Percentiles rank a stretch among this genome's conserved stretches.
phyloP scores from a whole-genome alignment of 2,329 filamentous ascomycete genomes.

The Calycina herbarum region DNA sequence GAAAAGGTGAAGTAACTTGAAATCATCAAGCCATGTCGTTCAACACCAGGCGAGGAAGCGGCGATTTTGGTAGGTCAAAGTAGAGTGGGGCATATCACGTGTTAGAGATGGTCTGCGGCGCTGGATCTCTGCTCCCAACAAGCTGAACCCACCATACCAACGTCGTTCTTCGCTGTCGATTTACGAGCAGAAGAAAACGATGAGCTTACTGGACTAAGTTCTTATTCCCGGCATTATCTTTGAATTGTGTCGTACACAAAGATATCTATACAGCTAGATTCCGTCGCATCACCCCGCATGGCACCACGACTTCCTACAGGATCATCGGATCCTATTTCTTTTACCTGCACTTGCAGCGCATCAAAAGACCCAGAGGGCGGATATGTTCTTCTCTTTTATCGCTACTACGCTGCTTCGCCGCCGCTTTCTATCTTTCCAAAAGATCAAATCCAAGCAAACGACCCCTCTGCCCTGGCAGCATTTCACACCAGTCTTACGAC shows the following conservation, averaged over 20 bases:
- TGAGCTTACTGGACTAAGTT: background rate
- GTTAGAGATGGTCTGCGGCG: background rate
- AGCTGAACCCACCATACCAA: background rate
- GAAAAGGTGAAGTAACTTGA: background rate
- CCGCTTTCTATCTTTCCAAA: constrained; percentile 17
- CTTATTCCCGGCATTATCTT: background rate
- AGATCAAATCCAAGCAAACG: constrained; percentile 11
- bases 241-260: background rate
- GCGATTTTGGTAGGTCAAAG: background rate
- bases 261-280: background rate
- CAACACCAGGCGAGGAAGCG: background rate
- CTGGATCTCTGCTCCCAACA: background rate
- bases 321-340: constrained; percentile 36
- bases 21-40: background rate
- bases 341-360: constrained; percentile 35
- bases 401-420: constrained; percentile 35
- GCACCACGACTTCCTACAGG: constrained; percentile 24
- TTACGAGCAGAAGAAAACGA: background rate
- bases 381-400: constrained; percentile 37
- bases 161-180: background rate
- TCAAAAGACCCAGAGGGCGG: constrained; percentile 22
- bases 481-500: constrained; percentile 30
- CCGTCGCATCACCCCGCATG: constrained; percentile 1
- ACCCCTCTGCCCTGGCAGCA: constrained; percentile 22
- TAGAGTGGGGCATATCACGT: background rate